These are phyloP conservation scores for Microdochium paspali DNA, from an alignment of 2,329 filamentous ascomycete species.

Conservation along the genomic window DNA sequence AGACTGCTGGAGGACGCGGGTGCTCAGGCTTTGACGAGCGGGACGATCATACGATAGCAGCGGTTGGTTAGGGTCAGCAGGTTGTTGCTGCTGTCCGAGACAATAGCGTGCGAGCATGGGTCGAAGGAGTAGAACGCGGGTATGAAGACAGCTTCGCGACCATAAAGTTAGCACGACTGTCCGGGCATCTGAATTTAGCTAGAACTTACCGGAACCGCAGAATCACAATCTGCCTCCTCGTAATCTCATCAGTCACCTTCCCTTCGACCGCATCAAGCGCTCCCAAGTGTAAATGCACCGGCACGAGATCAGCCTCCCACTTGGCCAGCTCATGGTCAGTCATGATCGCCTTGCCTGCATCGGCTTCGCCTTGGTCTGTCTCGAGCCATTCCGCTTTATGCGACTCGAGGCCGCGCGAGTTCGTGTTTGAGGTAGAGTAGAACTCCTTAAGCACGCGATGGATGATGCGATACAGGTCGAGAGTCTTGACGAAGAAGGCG, in stretches of 20 bases:
- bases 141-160: slow-evolving; percentile 25
- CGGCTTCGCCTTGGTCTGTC: slow-evolving; percentile 10
- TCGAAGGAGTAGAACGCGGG: slow-evolving; percentile 21
- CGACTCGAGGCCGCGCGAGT: not conserved
- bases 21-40: slow-evolving; percentile 11
- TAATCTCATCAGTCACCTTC: slow-evolving; percentile 13
- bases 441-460: slow-evolving; percentile 18
- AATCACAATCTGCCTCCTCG: slow-evolving; percentile 20
- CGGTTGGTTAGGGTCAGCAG: too few relatives aligned
- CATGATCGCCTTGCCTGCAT: slow-evolving; percentile 20
- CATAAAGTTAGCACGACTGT: too few relatives aligned
- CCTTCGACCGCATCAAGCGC: not conserved
- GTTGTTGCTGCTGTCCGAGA: slow-evolving; percentile 5
- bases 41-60: not conserved
- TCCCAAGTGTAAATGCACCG: slow-evolving; percentile 13
- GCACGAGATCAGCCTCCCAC: slow-evolving; percentile 21
- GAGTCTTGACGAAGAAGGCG: slow-evolving; percentile 23
- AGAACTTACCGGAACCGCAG: slow-evolving; percentile 20
- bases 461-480: slow-evolving; percentile 27
- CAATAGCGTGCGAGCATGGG: slow-evolving; percentile 23
- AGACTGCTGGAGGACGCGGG: slow-evolving; percentile 20
- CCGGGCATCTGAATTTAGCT: too few relatives aligned
- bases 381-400: slow-evolving; percentile 1
- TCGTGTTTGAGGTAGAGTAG: slow-evolving; percentile 9
- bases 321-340: slow-evolving; percentile 19